phyloP scores from a whole-genome alignment of 768 basidiomycete genomes.

The Pulveroboletus sp. region DNA sequence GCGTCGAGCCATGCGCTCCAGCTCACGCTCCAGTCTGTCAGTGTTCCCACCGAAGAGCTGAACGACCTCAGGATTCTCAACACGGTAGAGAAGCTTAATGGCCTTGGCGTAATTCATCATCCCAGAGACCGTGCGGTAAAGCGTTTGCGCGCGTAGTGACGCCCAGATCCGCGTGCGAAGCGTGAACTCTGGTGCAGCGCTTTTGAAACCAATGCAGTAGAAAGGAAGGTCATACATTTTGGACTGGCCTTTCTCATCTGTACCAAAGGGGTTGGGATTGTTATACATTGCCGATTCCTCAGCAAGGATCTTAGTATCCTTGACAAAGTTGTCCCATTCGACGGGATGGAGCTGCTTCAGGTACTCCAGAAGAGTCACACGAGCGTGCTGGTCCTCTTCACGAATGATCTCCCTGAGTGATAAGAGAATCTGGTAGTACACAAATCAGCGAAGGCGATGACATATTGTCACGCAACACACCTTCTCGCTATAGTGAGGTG shows the following conservation, averaged over 20 bases:
- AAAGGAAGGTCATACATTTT: constrained; percentile 93
- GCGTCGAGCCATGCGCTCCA: constrained; percentile 95
- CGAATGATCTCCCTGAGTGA: constrained; percentile 98
- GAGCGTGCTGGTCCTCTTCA: constrained; percentile 95
- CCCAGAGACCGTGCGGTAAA: constrained; percentile 97
- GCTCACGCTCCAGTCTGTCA: constrained; percentile 90
- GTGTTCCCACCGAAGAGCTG: constrained; percentile 97
- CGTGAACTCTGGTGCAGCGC: constrained; percentile 96
- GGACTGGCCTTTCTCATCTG: constrained; percentile 76
- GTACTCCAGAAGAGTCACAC: constrained; percentile 96
- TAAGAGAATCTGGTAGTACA: constrained; percentile 67
- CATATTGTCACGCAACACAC: constrained; percentile 34
- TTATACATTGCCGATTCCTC: constrained; percentile 89
- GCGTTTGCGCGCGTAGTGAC: constrained; percentile 94
- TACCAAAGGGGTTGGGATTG: constrained; percentile 66
- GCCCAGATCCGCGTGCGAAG: constrained; percentile 99
- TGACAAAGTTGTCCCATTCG: constrained; percentile 99
- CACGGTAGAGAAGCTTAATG: constrained; percentile 98
- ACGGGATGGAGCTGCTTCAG: constrained; percentile 96
- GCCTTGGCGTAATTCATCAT: constrained; percentile 99
- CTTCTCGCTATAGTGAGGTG: constrained; percentile 99
- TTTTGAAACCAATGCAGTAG: constrained; percentile 99
- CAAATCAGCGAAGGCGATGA: constrained; percentile 1
- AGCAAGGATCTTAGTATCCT: constrained; percentile 98
- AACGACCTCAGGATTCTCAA: constrained; percentile 98